phyloP scores from a whole-genome alignment of 805 yeast genomes.

The Pichia nanzhaoensis region DNA sequence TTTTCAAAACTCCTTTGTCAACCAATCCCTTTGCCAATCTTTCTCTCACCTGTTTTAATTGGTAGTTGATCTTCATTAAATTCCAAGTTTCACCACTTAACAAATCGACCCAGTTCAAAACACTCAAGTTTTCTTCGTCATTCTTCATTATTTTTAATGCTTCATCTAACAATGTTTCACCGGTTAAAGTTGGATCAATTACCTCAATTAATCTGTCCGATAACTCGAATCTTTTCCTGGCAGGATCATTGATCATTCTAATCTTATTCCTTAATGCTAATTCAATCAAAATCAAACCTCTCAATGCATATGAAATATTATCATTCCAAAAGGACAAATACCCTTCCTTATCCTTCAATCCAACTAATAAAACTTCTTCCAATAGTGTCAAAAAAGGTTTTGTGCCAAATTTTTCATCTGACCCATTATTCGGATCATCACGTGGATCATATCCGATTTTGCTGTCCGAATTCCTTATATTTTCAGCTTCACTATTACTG shows the following conservation, averaged over 20 bases:
- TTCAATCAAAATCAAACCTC: conserved; percentile 91
- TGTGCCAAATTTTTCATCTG: conserved; percentile 31
- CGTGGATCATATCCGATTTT: conserved; percentile 79
- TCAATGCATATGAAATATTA: conserved; percentile 88
- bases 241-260: conserved; percentile 84
- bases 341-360: conserved; percentile 93
- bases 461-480: conserved; percentile 19
- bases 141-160: conserved; percentile 83
- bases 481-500: not conserved
- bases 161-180: conserved; percentile 92
- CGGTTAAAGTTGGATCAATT: conserved; percentile 78
- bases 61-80: conserved; percentile 87
- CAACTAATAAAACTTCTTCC: conserved; percentile 94
- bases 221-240: conserved; percentile 80
- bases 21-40: conserved; percentile 94
- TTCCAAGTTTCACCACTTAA: conserved; percentile 97
- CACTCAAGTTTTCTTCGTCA: conserved; percentile 71
- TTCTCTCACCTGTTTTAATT: conserved; percentile 94
- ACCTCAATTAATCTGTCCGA: conserved; percentile 86
- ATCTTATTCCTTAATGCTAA: conserved; percentile 87
- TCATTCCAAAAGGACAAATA: conserved; percentile 97
- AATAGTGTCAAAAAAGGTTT: conserved; percentile 79
- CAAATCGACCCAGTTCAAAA: conserved; percentile 88
- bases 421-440: conserved; percentile 37
- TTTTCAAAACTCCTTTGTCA: conserved; percentile 92